Conservation (phyloP, 192 early-diverging fungal species). For the Coemansia sp. region DNA sequence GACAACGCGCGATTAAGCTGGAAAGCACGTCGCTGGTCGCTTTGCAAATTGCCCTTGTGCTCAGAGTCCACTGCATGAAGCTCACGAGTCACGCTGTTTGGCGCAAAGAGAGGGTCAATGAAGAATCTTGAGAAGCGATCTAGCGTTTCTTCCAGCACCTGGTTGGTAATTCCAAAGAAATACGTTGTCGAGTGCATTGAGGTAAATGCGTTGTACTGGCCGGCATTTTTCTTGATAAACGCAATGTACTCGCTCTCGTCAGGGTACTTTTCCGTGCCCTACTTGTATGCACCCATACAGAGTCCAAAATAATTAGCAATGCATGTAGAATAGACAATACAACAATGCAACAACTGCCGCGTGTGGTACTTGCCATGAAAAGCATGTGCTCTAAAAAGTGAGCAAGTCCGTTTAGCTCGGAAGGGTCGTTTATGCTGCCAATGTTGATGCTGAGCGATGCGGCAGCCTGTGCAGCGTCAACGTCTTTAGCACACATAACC, state of each 20-base stretch:
- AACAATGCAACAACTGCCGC: no score
- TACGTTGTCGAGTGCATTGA: conserved; percentile 11
- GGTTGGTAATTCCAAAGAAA: conserved; percentile 17
- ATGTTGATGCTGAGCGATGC: conserved; percentile 62
- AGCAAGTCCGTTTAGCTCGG: conserved; percentile 62
- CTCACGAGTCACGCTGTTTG: conserved; percentile 79
- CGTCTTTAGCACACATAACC: conserved; percentile 58
- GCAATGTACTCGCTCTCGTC: conserved; percentile 60
- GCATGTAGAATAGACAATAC: no score
- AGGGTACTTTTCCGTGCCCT: conserved; percentile 66
- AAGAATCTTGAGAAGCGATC: conserved; percentile 83
- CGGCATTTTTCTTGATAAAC: conserved; percentile 27
- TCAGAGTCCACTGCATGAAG: conserved; percentile 90
- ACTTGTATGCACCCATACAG: background rate
- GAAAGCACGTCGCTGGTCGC: conserved; percentile 38
- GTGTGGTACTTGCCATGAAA: conserved; percentile 44
- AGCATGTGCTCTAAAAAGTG: conserved; percentile 74
- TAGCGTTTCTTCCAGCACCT: conserved; percentile 56
- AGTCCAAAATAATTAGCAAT: no score
- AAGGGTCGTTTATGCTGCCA: conserved; percentile 59
- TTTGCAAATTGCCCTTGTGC: conserved; percentile 80
- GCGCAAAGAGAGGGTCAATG: conserved; percentile 75
- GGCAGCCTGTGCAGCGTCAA: conserved; percentile 54
- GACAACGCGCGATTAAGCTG: background rate
- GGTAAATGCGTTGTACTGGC: conserved; percentile 35